phyloP scores from a whole-genome alignment of 768 basidiomycete species.

The Pleurotus pulmonarius region DNA sequence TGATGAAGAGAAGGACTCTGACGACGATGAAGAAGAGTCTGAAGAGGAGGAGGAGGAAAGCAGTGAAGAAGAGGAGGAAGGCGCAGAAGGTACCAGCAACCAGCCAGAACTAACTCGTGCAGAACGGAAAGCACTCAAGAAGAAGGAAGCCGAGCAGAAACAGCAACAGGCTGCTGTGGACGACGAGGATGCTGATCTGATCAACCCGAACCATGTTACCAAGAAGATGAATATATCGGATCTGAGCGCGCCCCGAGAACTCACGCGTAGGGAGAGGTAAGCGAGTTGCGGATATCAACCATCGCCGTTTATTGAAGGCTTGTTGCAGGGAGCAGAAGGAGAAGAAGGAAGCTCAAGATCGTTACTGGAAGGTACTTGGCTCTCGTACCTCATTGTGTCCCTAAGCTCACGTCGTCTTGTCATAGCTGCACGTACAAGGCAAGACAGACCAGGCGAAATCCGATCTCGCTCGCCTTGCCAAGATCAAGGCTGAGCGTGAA shows the following conservation, averaged over 20 bases:
- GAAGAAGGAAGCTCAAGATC: slow-evolving; percentile 84
- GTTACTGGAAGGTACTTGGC: slow-evolving; percentile 77
- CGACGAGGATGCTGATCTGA: slow-evolving; percentile 65
- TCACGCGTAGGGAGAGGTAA: slow-evolving; percentile 65
- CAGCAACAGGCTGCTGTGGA: slow-evolving; percentile 35
- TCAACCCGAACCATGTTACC: slow-evolving; percentile 74
- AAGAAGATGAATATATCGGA: slow-evolving; percentile 79
- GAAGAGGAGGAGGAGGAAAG: slow-evolving; percentile 37
- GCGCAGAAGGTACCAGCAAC: slow-evolving; percentile 28
- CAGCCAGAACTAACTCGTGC: slow-evolving; percentile 63
- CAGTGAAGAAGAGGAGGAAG: slow-evolving; percentile 43
- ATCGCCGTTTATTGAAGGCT: slow-evolving; percentile 2
- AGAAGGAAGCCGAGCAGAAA: slow-evolving; percentile 62
- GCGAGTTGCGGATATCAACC: slow-evolving; percentile 3
- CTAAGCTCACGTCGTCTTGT: slow-evolving; percentile 5
- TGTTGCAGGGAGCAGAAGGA: slow-evolving; percentile 79
- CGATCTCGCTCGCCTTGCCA: slow-evolving; percentile 81
- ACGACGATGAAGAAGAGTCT: slow-evolving; percentile 39
- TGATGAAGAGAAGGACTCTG: slow-evolving; percentile 31
- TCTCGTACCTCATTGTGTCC: not conserved
- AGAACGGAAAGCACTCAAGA: slow-evolving; percentile 80
- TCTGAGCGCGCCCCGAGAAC: slow-evolving; percentile 57
- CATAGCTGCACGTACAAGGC: slow-evolving; percentile 67
- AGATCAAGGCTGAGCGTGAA: slow-evolving; percentile 86
- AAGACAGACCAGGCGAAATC: slow-evolving; percentile 90